Evolutionary conservation across 306 rosid species (phyloP).

Genomic region (Cyclanthera cordifolia): DNA sequence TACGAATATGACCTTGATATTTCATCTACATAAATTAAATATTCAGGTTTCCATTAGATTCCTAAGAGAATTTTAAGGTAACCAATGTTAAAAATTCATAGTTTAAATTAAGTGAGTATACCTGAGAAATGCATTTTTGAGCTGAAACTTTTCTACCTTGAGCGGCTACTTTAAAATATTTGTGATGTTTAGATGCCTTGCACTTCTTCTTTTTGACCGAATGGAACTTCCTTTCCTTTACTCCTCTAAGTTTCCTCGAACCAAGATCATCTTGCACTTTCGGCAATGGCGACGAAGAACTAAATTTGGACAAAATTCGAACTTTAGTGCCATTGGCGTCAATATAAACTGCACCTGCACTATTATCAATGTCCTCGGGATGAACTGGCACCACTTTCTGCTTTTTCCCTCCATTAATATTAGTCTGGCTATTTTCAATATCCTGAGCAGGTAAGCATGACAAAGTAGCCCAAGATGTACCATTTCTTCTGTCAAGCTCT

Average conservation of each 20-base stretch:
- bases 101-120: slow-evolving; percentile 12
- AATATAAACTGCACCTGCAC: slow-evolving; percentile 38
- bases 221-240: slow-evolving; percentile 27
- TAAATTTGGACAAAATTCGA: slow-evolving; percentile 40
- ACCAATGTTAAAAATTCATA: background rate
- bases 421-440: slow-evolving; percentile 23
- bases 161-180: slow-evolving; percentile 26
- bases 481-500: slow-evolving; percentile 51
- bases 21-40: background rate
- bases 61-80: background rate
- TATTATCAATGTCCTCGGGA: slow-evolving; percentile 25
- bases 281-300: slow-evolving; percentile 18
- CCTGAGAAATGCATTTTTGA: slow-evolving; percentile 31
- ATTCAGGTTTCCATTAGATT: background rate
- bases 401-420: slow-evolving; percentile 25
- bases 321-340: slow-evolving; percentile 44
- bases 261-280: slow-evolving; percentile 26
- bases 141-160: slow-evolving; percentile 24
- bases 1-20: background rate
- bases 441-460: slow-evolving; percentile 25
- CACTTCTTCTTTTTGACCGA: slow-evolving; percentile 33
- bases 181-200: slow-evolving; percentile 23
- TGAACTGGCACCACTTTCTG: slow-evolving; percentile 17
- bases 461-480: slow-evolving; percentile 38
- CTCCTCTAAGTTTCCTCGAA: slow-evolving; percentile 19